Evolutionary conservation across 192 early-diverging fungal species (phyloP).

Genomic region (Coemansia sp.): DNA sequence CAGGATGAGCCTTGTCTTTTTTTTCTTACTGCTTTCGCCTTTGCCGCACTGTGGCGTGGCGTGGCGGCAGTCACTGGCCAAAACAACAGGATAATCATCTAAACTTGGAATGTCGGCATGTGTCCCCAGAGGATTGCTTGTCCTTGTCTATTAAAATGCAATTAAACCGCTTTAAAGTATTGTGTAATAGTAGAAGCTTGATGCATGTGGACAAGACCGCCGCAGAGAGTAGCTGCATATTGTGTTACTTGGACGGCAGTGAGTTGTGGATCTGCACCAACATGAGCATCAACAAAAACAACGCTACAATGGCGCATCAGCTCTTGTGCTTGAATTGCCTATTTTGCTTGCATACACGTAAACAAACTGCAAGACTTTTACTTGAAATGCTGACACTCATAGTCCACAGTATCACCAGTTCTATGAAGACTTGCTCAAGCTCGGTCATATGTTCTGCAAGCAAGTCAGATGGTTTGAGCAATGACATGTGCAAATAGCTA

Average conservation of each 20-base stretch:
- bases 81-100: neutral
- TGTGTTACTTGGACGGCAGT: neutral
- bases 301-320: neutral
- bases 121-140: neutral
- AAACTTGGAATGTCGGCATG: neutral
- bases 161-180: neutral
- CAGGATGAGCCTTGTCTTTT: neutral
- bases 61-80: neutral
- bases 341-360: neutral
- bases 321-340: neutral
- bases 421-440: neutral
- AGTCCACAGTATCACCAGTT: neutral
- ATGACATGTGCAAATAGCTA: neutral
- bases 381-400: neutral
- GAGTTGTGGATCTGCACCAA: neutral
- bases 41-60: neutral
- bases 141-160: neutral
- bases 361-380: neutral
- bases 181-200: neutral
- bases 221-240: neutral
- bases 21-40: neutral
- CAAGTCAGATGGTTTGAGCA: neutral
- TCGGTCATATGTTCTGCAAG: neutral
- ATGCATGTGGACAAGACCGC: slow-evolving; percentile 5
- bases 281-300: neutral